Conservation (phyloP, 108 stramenopile genomes). For the Phaeodactylum tricornutum region DNA sequence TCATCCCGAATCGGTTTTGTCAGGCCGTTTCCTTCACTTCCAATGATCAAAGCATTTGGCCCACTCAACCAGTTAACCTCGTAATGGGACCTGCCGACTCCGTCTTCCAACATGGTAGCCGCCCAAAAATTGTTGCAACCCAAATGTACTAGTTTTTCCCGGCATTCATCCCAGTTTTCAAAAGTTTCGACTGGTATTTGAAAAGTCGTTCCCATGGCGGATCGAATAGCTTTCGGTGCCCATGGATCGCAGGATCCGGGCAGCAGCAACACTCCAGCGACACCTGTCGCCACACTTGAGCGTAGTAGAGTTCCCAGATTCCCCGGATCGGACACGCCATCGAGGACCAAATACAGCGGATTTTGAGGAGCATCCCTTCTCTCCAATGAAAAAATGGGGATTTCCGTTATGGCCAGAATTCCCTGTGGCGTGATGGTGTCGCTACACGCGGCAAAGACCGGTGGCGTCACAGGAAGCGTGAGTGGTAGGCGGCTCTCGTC, state of each 20-base stretch:
- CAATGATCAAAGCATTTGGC: conserved; percentile 55
- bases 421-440: conserved; percentile 79
- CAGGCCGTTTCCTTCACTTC: conserved; percentile 69
- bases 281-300: conserved; percentile 53
- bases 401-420: conserved; percentile 62
- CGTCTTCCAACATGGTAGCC: conserved; percentile 49
- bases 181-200: conserved; percentile 50
- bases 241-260: conserved; percentile 77
- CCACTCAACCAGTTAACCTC: conserved; percentile 40
- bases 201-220: conserved; percentile 76
- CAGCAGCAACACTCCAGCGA: conserved; percentile 51
- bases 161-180: conserved; percentile 19
- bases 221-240: conserved; percentile 74
- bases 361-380: not conserved
- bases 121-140: conserved; percentile 45
- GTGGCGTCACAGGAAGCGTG: conserved; percentile 38
- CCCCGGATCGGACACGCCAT: conserved; percentile 83
- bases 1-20: conserved; percentile 38
- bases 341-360: conserved; percentile 61
- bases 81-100: conserved; percentile 22
- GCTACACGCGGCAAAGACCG: conserved; percentile 45
- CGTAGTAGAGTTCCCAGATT: conserved; percentile 78
- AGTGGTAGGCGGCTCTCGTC: not conserved
- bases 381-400: conserved; percentile 22
- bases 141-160: conserved; percentile 22